Evolutionary conservation across 129 eudicot species (phyloP), one percentile per base, ranked within the genome.

Genomic region (Scalesia atractyloides): DNA sequence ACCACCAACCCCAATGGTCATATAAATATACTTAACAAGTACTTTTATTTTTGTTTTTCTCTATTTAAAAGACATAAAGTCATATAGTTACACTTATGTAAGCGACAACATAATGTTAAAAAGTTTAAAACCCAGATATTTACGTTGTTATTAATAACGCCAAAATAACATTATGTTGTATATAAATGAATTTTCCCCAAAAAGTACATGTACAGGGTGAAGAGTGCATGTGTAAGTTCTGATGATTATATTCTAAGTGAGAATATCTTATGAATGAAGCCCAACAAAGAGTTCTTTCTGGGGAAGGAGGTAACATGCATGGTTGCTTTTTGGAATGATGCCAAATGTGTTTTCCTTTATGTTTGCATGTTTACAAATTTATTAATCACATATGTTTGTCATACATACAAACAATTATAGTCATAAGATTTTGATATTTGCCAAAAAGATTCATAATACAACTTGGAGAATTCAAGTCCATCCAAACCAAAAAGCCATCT

Each of bases 241-340:
- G 76, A 61, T 66, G 78, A 54, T 53, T 69, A 63, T 54, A 78
- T 69, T 68, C 68, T 59, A 78, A 78, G 71, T 78, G 76, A 78
- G 86, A 82, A 78, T 57, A 74, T 77, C 76, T 77, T 8, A 67
- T 73, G 70, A 68, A 37, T 66, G 20, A 71, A 64, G 52, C 46
- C 43, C 73, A 72, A 64, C 72, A 70, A 57, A 44, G 68, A 48
- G 79, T 73, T 73, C 43, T 64, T 64, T 53, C 37, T 58, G 7
- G 53, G 67, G 83, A 43, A 67, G 75, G 79, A 80, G 66, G 80
- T 68, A 80, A 74, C 80, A 80, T 78, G 82, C 82, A 78, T 80
- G 84, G 69, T 41, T 68, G 67, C 70, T 14, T 19, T 73, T 73
- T 73, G 58, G 74, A 66, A 68, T 60, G 66, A 79, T 53, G 83